Percentiles rank a stretch among this genome's conserved stretches.
Conservation (phyloP, 495 filamentous ascomycete species). For the Penicillium goetzii region DNA sequence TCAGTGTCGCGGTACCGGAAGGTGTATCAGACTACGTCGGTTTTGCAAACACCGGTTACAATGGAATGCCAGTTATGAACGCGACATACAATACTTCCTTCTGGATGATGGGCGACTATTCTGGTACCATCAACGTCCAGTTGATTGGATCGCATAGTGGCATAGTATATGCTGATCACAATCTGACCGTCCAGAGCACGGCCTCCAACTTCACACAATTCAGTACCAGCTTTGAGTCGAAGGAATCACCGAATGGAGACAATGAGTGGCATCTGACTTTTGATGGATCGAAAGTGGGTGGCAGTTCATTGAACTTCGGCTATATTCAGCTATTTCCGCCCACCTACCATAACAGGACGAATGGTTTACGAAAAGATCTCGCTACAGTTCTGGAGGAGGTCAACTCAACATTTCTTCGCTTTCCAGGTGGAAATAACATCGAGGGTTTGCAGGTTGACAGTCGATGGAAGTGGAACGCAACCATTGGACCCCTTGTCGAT, state of each 20-base stretch:
- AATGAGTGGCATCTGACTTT: slow-evolving; percentile 69
- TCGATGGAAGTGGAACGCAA: slow-evolving; percentile 71
- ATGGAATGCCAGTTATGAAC: slow-evolving; percentile 60
- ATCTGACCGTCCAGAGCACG: slow-evolving; percentile 38
- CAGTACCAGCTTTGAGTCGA: slow-evolving; percentile 42
- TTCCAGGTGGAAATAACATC: slow-evolving; percentile 71
- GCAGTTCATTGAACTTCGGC: slow-evolving; percentile 61
- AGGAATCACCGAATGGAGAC: slow-evolving; percentile 59
- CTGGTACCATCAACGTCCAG: slow-evolving; percentile 32
- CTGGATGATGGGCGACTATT: slow-evolving; percentile 55
- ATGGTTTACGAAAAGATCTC: slow-evolving; percentile 65
- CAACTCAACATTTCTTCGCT: slow-evolving; percentile 61
- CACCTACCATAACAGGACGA: slow-evolving; percentile 56
- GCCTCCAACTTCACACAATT: slow-evolving; percentile 34
- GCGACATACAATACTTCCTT: slow-evolving; percentile 57
- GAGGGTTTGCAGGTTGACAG: slow-evolving; percentile 40
- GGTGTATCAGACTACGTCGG: slow-evolving; percentile 50
- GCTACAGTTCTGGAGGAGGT: slow-evolving; percentile 57
- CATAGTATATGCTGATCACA: slow-evolving; percentile 41
- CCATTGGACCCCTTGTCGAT: slow-evolving; percentile 64
- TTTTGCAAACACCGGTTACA: slow-evolving; percentile 63
- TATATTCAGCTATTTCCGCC: slow-evolving; percentile 69
- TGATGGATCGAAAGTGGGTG: slow-evolving; percentile 49
- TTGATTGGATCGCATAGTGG: slow-evolving; percentile 40
- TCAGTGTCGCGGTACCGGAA: slow-evolving; percentile 54